Conservation (phyloP, 2,329 filamentous ascomycete genomes). For the Alternaria angustiovoidea region DNA sequence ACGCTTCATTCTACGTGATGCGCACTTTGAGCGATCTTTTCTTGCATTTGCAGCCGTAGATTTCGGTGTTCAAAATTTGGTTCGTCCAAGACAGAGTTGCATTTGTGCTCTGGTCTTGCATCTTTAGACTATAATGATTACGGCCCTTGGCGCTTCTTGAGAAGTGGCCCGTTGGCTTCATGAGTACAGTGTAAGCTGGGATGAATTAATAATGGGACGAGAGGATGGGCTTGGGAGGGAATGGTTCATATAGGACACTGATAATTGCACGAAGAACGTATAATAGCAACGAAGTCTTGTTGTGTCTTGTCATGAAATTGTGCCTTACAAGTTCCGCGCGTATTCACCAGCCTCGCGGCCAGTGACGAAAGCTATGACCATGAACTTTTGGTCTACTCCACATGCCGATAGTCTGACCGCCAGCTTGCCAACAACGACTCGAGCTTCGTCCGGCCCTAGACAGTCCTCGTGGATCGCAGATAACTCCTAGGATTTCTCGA, state of each 20-base stretch:
- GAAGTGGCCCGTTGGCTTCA: constrained; percentile 20
- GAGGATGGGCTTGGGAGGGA: constrained; percentile 1
- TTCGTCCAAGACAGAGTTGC: constrained; percentile 25
- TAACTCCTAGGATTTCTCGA: neutral
- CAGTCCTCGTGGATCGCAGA: neutral
- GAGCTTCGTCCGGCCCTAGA: neutral
- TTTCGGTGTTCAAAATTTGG: constrained; percentile 20
- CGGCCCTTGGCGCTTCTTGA: constrained; percentile 23
- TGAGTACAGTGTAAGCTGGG: constrained; percentile 24
- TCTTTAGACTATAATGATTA: constrained; percentile 43
- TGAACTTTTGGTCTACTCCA: constrained; percentile 20
- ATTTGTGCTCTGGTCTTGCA: constrained; percentile 21
- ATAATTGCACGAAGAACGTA: constrained; percentile 26
- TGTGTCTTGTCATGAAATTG: neutral
- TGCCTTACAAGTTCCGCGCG: neutral
- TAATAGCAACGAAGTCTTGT: neutral
- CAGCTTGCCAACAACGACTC: neutral
- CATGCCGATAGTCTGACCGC: constrained; percentile 8
- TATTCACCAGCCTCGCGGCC: neutral
- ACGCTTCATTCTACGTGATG: constrained; percentile 22
- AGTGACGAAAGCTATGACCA: constrained; percentile 30
- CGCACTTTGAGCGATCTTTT: constrained; percentile 33
- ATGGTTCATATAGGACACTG: neutral
- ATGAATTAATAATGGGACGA: constrained; percentile 19
- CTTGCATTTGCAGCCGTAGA: constrained; percentile 35